Evolutionary conservation across 1,284 basidiomycete species (phyloP), one percentile per base, ranked within the genome.

Genomic region (Cryptococcus sp.): DNA sequence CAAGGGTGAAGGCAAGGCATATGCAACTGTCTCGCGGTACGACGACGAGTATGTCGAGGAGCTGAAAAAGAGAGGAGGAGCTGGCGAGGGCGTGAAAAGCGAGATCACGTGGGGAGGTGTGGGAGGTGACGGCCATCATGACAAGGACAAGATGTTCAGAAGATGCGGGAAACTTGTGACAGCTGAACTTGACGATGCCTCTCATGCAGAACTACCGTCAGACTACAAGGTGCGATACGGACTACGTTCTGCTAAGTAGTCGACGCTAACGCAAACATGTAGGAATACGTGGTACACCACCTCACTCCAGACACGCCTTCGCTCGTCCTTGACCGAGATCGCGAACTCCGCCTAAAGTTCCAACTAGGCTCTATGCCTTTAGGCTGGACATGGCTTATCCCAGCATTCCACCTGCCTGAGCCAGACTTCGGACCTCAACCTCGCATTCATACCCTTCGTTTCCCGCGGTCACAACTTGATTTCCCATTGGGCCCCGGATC

Each of bases 371-470:
- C 89, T 82, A 81, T 89, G 1, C 85, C 88, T 63, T 84, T 92
- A 75, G 86, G 87, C 25, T 92, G 89, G 89, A 75, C 86, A 53
- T 91, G 89, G 90, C 81, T 91, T 68, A 85, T 92, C 58, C 90
- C 90, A 0, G 81, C 85, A 0, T 91, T 92, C 79, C 89, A 91
- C 68, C 83, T 91, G 76, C 79, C 83, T 0, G 80, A 81, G 41
- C 80, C 82, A 22, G 77, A 79, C 7, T 25, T 38, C 10, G 22
- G 37, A 26, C 22, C 38, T 25, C 61, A 66, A 39, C 25, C 55
- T 85, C 39, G 70, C 73, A 22, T 75, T 86, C 53, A 81, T 80
- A 48, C 80, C 79, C 23, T 84, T 84, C 52, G 53, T 20, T 73
- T 73, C 55, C 60, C 64, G 16, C 61, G 62, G 34, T 69, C 69